Conservation (phyloP, 257 asterid genomes). For the Solanum arcanum region DNA sequence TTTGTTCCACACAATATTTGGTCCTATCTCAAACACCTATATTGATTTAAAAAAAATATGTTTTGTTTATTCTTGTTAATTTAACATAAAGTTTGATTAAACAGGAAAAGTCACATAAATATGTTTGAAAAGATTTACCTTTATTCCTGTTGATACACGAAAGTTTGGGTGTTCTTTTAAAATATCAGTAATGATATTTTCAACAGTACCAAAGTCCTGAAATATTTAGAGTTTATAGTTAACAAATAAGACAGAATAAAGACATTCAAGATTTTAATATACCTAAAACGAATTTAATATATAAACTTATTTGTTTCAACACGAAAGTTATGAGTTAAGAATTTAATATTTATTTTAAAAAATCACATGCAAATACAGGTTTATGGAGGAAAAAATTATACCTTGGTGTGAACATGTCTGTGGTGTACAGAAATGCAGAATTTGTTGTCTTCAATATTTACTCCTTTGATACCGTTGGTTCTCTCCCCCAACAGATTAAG, state of each 20-base stretch:
- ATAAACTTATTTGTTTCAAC: too few species aligned
- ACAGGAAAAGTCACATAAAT: not conserved
- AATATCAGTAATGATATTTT: not conserved
- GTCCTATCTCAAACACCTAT: not conserved
- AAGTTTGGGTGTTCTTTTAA: not conserved
- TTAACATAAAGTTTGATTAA: not conserved
- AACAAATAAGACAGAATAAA: not conserved
- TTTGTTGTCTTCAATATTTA: not conserved
- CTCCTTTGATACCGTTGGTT: not conserved
- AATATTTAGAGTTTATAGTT: not conserved
- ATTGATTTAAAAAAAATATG: not conserved
- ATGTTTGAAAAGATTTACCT: not conserved
- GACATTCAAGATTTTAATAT: not conserved
- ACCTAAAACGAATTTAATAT: too few species aligned
- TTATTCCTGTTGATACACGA: not conserved
- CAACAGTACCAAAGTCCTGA: not conserved
- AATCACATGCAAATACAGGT: not conserved
- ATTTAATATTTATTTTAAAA: not conserved
- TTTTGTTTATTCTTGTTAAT: not conserved
- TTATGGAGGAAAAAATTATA: not conserved
- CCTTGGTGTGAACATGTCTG: not conserved
- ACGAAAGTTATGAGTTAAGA: fast-evolving
- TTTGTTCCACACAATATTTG: not conserved
- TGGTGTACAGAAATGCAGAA: not conserved
- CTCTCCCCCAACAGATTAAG: not conserved